Percentiles rank a stretch among this genome's conserved stretches.
Conservation (phyloP, 1,284 basidiomycete species). For the Porogramme epimiltina region DNA sequence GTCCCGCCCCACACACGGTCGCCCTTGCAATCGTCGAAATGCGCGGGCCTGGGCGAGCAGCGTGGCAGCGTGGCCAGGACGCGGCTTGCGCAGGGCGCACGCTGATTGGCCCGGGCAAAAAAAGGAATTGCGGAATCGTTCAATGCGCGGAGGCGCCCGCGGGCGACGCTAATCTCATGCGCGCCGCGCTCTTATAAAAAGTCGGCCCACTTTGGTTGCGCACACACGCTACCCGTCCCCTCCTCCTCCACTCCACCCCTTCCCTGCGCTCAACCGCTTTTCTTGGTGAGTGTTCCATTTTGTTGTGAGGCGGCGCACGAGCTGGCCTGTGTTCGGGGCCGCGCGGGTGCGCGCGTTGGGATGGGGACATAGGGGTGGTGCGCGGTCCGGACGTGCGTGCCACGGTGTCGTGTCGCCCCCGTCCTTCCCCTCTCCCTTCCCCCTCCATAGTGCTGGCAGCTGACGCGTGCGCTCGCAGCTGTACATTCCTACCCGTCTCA, state of each 20-base stretch:
- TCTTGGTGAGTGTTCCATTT: neutral
- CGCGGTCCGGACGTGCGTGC: no score
- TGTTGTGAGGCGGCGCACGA: no score
- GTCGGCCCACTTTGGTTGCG: slow-evolving; percentile 3
- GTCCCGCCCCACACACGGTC: no score
- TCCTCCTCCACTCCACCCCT: neutral
- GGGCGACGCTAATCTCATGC: neutral
- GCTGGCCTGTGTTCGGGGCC: no score
- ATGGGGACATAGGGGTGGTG: no score
- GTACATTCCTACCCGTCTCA: neutral
- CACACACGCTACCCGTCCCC: neutral
- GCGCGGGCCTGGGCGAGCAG: no score
- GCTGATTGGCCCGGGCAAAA: neutral
- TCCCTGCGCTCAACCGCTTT: neutral
- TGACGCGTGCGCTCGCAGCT: neutral
- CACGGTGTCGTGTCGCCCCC: neutral
- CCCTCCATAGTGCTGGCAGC: neutral
- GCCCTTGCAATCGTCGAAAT: no score
- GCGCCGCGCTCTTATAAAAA: slow-evolving; percentile 2
- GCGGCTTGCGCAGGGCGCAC: no score
- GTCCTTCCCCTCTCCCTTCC: neutral
- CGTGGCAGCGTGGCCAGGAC: no score
- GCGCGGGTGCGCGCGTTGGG: no score
- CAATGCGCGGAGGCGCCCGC: neutral
- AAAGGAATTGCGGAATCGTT: neutral